Base-by-base conservation (phyloP, 129 eudicot species). In the Lonicera japonica region DNA sequence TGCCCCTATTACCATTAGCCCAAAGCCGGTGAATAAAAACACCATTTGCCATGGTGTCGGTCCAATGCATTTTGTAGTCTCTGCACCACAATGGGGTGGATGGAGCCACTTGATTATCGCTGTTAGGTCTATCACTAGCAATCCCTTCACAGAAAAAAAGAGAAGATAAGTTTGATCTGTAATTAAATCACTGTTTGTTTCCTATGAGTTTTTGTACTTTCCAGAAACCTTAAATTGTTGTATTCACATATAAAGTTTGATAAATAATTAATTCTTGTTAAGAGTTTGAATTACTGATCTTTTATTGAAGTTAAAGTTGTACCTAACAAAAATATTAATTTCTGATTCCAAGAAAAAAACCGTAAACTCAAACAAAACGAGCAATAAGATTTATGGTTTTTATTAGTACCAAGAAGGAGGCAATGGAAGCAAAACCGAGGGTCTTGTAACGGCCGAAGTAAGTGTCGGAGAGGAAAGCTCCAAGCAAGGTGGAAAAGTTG, bases 381-480 rank as follows among this genome's bases (percentile, higher is more conserved):
- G 29, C 15, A 24, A 25, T 8, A n/a, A 12, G 63, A 24, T 21
- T 19, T 29, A 56, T 1, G 55, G 48, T 21, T 25, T 12, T 23
- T 0, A 10, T 29, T 40, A 25, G 23, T 51, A 88, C 96, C 75
- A 71, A 11, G 72, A 77, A 82, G 0, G 96, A 85, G 22, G 90
- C 75, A 16, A 90, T 46, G 1, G 95, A 80, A 48, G 89, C 86
- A 50, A 90, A 86, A 1, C 73, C 97, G 11, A 90, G 36, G 1
- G 95, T 90, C 22, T 81, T 83, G 69, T 80, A 90, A 15, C 97
- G 97, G n/a, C 97, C 97, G 55, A 83, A 90, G 72, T 76, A 86
- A 23, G 97, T 81, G 69, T 90, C 97, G 17, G 77, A 80, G 1
- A 90, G 63, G 66, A 34, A 90, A 21, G 97, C 97, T 4, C 97